Evolutionary conservation across 1,139 yeast genomes (phyloP), one percentile per base, ranked within the genome.

Genomic region (Blastobotrys proliferans): DNA sequence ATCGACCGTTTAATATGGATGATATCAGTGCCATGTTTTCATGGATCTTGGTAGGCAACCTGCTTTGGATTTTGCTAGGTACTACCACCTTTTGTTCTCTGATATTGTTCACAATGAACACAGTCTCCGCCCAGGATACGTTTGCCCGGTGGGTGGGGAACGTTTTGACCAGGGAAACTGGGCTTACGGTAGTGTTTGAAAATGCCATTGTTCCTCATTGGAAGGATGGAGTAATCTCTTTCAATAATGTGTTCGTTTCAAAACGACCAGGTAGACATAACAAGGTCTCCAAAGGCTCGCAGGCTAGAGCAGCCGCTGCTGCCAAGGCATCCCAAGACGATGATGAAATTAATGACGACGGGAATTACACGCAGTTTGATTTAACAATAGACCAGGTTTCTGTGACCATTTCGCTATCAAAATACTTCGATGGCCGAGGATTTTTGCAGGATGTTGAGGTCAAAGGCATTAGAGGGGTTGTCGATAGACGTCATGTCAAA

Each of bases 121-220:
- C 96, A 0, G 90, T 88, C 8, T 79, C 85, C 58, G 95, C 95
- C 1, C 95, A 90, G 58, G 97, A 90, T 58, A 77, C 80, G 48
- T 82, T 90, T 35, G 97, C 97, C 1, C 70, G 83, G 40, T 74
- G 76, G 52, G 70, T 88, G 30, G 97, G 97, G 8, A 85, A 84
- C 56, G 68, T 85, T 44, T 75, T 92, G 47, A 90, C 98, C 11
- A 77, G 77, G 51, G 92, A 88, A 56, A 80, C 94, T 1, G 86
- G 88, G n/a, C 66, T 90, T 53, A 80, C 84, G 0, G 96, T 92
- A 10, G 81, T 87, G 1, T 92, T 92, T 59, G 98, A 92, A 59
- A 83, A 79, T 58, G 98, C 98, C 2, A 85, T 90, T 47, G 95
- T 88, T 3, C 97, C 97, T 0, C 88, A 88, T 42, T 90, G 97